Evolutionary conservation across 2,329 filamentous ascomycete species (phyloP).

Genomic region (Fusarium torulosum): DNA sequence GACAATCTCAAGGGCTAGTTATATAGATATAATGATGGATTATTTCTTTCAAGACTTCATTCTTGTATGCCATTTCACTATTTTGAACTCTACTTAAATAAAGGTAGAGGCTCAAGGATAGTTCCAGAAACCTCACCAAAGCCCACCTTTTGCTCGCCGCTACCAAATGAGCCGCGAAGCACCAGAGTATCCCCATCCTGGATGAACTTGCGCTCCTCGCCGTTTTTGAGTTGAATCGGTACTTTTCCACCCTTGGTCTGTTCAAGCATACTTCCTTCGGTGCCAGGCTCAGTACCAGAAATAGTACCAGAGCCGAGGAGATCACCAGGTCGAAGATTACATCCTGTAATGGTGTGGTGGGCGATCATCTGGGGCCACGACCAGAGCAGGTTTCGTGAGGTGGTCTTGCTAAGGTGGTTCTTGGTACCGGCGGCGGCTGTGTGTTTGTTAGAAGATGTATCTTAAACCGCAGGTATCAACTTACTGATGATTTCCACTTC

Average conservation of each 20-base stretch:
- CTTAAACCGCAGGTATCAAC: neutral
- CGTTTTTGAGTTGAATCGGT: constrained; percentile 70
- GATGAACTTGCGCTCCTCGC: constrained; percentile 58
- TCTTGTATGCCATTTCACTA: no score
- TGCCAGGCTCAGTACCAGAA: constrained; percentile 70
- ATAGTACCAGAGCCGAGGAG: constrained; percentile 84
- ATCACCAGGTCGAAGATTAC: constrained; percentile 79
- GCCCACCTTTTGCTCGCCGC: constrained; percentile 76
- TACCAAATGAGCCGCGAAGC: constrained; percentile 74
- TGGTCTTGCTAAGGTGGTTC: constrained; percentile 21
- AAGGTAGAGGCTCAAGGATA: constrained; percentile 58
- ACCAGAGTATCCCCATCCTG: constrained; percentile 57
- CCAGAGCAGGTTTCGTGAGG: constrained; percentile 70
- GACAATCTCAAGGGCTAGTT: constrained; percentile 46
- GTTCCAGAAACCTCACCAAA: constrained; percentile 80
- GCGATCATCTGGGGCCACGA: constrained; percentile 88
- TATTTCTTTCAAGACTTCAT: neutral
- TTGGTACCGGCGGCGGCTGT: constrained; percentile 51
- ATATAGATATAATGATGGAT: neutral
- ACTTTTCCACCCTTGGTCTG: constrained; percentile 77
- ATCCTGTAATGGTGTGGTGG: constrained; percentile 83
- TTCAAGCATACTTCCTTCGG: constrained; percentile 78
- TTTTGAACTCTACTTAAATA: constrained; percentile 43
- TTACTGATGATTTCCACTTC: constrained; percentile 56
- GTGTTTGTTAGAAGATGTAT: accelerated